phyloP scores from a whole-genome alignment of 2,329 filamentous ascomycete species.

The Thelonectria rubi region DNA sequence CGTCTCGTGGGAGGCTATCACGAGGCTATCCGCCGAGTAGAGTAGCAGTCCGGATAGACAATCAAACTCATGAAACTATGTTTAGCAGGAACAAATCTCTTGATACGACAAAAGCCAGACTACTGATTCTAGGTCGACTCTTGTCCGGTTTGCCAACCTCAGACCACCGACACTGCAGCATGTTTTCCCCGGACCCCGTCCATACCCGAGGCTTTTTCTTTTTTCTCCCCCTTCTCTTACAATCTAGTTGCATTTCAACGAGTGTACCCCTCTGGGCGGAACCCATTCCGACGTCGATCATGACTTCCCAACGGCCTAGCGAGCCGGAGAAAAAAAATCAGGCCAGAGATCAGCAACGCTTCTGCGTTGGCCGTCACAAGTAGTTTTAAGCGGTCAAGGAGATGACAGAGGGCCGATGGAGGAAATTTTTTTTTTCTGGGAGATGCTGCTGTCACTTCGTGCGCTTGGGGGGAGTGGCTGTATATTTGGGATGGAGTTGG shows the following conservation, averaged over 20 bases:
- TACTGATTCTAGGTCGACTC: too few relatives aligned
- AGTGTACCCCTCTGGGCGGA: too few relatives aligned
- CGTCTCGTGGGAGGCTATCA: too few relatives aligned
- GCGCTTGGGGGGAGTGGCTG: not conserved
- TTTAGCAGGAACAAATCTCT: too few relatives aligned
- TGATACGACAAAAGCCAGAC: too few relatives aligned
- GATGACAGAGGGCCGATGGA: not conserved
- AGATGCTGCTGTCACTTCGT: not conserved
- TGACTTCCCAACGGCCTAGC: not conserved
- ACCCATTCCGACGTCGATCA: conserved; percentile 11
- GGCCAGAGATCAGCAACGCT: not conserved
- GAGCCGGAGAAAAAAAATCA: not conserved
- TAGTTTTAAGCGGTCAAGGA: too few relatives aligned
- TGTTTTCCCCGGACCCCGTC: not conserved
- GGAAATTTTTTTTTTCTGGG: not conserved
- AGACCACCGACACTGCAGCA: too few relatives aligned
- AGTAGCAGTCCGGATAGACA: too few relatives aligned
- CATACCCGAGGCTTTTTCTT: not conserved
- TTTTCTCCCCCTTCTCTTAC: not conserved
- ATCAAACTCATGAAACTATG: too few relatives aligned
- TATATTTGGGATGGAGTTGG: not conserved
- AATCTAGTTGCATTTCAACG: too few relatives aligned
- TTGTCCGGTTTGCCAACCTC: too few relatives aligned
- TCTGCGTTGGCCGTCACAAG: not conserved
- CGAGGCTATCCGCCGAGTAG: too few relatives aligned